phyloP scores from a whole-genome alignment of 129 eudicot species.

The Kitagawia praeruptora region DNA sequence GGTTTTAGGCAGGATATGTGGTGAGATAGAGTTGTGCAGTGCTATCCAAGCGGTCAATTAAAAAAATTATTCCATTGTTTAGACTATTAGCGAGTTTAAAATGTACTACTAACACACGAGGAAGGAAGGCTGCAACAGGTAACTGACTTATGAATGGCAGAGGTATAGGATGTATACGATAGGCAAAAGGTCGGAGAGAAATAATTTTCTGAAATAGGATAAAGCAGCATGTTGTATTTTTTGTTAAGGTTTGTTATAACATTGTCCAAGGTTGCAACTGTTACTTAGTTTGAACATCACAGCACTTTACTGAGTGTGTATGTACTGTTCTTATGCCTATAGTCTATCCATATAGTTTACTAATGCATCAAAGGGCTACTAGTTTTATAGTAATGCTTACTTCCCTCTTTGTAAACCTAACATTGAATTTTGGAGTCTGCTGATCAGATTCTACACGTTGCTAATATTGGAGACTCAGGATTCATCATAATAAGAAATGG shows the following conservation, averaged over 20 bases:
- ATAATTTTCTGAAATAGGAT: background rate
- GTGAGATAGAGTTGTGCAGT: background rate
- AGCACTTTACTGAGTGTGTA: background rate
- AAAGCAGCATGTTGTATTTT: background rate
- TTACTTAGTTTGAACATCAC: background rate
- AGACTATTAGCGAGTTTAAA: background rate
- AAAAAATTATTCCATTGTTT: background rate
- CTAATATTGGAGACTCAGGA: conserved; percentile 87
- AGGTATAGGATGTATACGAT: background rate
- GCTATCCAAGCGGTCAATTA: background rate
- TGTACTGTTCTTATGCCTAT: background rate
- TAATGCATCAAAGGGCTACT: background rate
- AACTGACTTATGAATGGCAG: background rate
- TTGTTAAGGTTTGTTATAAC: background rate
- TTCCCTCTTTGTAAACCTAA: background rate
- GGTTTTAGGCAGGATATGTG: background rate
- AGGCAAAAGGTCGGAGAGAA: background rate
- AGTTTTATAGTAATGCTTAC: background rate
- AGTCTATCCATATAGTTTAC: background rate
- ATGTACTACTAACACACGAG: background rate
- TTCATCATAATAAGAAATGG: conserved; percentile 65
- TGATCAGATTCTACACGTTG: conserved; percentile 71
- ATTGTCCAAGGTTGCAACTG: background rate
- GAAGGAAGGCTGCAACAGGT: background rate
- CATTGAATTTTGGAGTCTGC: background rate